Evolutionary conservation across 106 monocot species (phyloP), one percentile per base, ranked within the genome.

Genomic region (Hemerocallis citrina): DNA sequence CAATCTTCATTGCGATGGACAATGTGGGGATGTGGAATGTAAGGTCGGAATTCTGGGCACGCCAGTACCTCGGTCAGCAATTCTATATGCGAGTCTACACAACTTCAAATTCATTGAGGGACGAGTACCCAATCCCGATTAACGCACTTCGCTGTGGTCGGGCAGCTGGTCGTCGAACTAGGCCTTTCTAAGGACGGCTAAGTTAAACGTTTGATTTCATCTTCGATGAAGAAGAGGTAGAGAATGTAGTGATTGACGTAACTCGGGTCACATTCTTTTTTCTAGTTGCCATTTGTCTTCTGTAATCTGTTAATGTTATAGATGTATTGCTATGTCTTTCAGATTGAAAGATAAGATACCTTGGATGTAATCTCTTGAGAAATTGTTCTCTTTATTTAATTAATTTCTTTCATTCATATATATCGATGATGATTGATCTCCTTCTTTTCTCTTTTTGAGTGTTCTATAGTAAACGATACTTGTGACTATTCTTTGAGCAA

Each of bases 11-110:
- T 1, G 64, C 73, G 0, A 51, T 85, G 29, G 85, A 85, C 68
- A 85, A 79, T 65, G 73, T 76, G 25, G 85, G 85, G 28, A 79
- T 85, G 79, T 85, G 85, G 85, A 85, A 85, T 48, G 34, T 85
- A 50, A 72, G 84, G 61, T 62, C 76, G 0, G 79, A 85, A 66
- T 76, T 73, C 27, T 85, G 84, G 84, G 79, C 70, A 12, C 68
- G 84, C 20, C 75, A 59, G 36, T 85, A 85, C 52, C 60, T 80
- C n/a, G 79, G 85, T 0, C 79, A 80, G 31, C 74, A 80, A 34
- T 71, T 80, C 61, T 80, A 74, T 31, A 22, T 80, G 29, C 59
- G 79, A 1, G 74, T 80, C 0, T 74, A 74, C 34, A 61, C 74
- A 7, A 74, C 74, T 4, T 61, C 65, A n/a, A 61, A 73, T 22